Evolutionary conservation across 2,329 filamentous ascomycete genomes (phyloP), one percentile per base, ranked within the genome.

Genomic region (Ophiostoma pallidulum): DNA sequence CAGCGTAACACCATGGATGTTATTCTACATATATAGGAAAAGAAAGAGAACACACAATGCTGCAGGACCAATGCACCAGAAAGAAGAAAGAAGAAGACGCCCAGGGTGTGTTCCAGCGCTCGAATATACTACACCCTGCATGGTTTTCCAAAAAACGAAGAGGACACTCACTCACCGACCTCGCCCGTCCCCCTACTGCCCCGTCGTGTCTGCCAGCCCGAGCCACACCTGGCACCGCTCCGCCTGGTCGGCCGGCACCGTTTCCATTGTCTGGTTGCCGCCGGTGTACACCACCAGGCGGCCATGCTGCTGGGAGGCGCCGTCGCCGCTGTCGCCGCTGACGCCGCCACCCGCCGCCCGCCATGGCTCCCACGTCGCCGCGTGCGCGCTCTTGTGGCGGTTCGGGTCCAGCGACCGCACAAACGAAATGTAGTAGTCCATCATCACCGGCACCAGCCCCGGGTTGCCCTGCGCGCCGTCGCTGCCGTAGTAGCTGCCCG

Each of bases 391-490:
- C 43, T 62, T 58, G 37, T 64, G 51, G 8, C 53, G 35, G 47
- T 73, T 74, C 1, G 73, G 73, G 49, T 75, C 62, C 29, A 72
- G 58, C 10, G 57, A 56, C 20, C 62, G 60, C 18, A 73, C 68
- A 53, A 77, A 77, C 16, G 69, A 71, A 38, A 73, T 61, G 58
- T 65, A 74, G 55, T 76, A 76, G 41, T 61, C 61, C 68, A 73
- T 73, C 16, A 73, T 61, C 12, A 74, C 51, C 6, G 66, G 65
- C 3, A 75, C 66, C 3, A 74, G 61, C 3, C 58, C 58, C 4
- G 65, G 64, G 55, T 75, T 73, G 22, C 19, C 28, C 2, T n/a
- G 24, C 31, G 14, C 31, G 13, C 65, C 64, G 33, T 45, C 42
- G 8, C 24, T 12, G 35, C 57, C 60, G 54, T 73, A 74, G 53